Evolutionary conservation across 371 early-diverging fungal species (phyloP), one percentile per base, ranked within the genome.

Genomic region (Massospora cicadina): DNA sequence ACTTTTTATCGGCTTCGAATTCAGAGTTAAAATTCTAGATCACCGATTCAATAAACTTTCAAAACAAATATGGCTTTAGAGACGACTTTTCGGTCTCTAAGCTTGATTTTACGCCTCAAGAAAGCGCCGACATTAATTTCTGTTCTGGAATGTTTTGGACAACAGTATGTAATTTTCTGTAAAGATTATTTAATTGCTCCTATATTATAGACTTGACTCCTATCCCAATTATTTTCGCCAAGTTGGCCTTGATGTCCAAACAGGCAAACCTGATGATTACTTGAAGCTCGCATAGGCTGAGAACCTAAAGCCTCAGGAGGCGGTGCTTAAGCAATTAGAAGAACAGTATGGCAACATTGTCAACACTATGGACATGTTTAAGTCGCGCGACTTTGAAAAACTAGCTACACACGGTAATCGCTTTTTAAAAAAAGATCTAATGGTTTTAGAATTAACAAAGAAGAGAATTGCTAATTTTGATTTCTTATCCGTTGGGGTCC

Each of bases 221-320:
- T n/a, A 26, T 33, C 33, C 30, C 12, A 13, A 28, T 7, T 33
- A 32, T 27, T 10, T 13, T 12, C 21, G 43, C 10, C 33, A 29
- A 32, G 28, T 61, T 12, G n/a, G 28, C 23, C 54, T 61, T 25
- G 10, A 17, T 1, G 25, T 61, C 2, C 30, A 33, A 5, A 32
- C 25, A 13, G 62, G 62, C 2, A 61, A 61, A 23, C 33, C 62
- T 13, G 30, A 61, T 10, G 62, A 61, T 25, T 61, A 61, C 26
- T 13, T 23, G 12, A 33, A 32, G 10, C 10, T 61, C 23, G 62
- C 62, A 2, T 53, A 61, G 25, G 62, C 62, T 33, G 62, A 61
- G 54, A 61, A 61, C 26, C 23, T 61, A 25, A 61, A 61, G 27
- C 62, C 62, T 24, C 30, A 61, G 25, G 62, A 61, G 27, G 17